Evolutionary conservation across 1,284 basidiomycete species (phyloP), one percentile per base, ranked within the genome.

Genomic region (Heterobasidion parviporum): DNA sequence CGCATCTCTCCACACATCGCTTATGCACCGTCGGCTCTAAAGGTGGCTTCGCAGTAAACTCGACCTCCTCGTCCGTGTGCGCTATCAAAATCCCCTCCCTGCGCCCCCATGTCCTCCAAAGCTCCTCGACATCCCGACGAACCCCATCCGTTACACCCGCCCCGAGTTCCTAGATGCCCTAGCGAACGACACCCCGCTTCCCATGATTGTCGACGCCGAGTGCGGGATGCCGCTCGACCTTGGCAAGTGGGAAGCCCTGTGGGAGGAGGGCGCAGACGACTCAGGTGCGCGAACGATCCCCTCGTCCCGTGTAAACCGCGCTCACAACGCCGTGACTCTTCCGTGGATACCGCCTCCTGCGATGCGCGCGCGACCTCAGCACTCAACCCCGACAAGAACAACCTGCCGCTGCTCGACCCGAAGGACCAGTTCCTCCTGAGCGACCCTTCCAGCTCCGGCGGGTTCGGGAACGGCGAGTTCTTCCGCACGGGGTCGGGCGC

Each of bases 81-180:
- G 95, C 15, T 97, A 94, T 70, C 82, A 86, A 51, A 96, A 98
- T 72, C 93, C 93, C 3, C 81, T 98, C 3, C 94, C 94, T 2
- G 78, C 93, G 9, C 94, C 95, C 41, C 93, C 94, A 74, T 97
- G 92, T 76, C 94, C 94, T 12, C 94, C 94, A 43, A 96, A 96
- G 72, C 75, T 97, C 15, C 78, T 98, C 63, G 82, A 94, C 58
- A 88, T 97, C 55, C 84, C 88, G 33, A 96, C 94, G 35, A 82
- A 89, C 67, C 86, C 92, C 10, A 78, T 81, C 66, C 89, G 94
- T 44, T 93, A 96, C 70, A 88, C 91, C 20, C 81, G 81, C 33
- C 89, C 92, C 15, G 86, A 89, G 64, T 94, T 94, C 63, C 79
- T 94, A 26, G 83, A 90, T 60, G 79, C 85, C 16, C 74, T 97